Percentiles rank a stretch among this genome's conserved stretches.
phyloP scores from a whole-genome alignment of 2,329 filamentous ascomycete genomes.

The Geosmithia morbida region DNA sequence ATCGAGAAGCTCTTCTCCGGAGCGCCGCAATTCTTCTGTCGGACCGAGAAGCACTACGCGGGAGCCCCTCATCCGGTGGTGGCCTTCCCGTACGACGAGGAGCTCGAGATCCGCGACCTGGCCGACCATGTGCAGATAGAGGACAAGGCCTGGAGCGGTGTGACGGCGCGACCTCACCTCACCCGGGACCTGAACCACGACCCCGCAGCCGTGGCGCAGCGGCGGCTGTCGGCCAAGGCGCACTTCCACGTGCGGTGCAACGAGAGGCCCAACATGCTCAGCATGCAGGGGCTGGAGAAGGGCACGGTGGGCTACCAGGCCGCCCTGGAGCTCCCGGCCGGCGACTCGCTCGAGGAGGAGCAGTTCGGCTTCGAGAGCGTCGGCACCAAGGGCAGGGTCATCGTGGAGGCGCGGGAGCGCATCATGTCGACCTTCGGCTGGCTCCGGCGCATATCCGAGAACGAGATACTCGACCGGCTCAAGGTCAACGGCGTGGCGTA shows the following conservation, averaged over 20 bases:
- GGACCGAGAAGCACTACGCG: conserved; percentile 42
- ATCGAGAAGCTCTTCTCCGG: conserved; percentile 60
- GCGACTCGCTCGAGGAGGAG: conserved; percentile 49
- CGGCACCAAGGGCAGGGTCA: conserved; percentile 36
- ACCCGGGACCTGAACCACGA: conserved; percentile 34
- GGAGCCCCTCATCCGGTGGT: conserved; percentile 48
- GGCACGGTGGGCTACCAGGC: conserved; percentile 57
- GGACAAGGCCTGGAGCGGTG: conserved; percentile 46
- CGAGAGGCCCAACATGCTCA: conserved; percentile 57
- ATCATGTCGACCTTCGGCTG: conserved; percentile 38
- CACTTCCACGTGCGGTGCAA: conserved; percentile 45
- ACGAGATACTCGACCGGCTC: conserved; percentile 42
- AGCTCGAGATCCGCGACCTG: conserved; percentile 45
- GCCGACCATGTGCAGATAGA: conserved; percentile 51
- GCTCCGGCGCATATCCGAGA: conserved; percentile 41
- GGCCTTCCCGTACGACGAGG: conserved; percentile 53
- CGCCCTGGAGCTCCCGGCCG: conserved; percentile 49
- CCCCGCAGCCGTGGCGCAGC: conserved; percentile 24
- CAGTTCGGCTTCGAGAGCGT: conserved; percentile 44
- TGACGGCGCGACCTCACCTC: conserved; percentile 50
- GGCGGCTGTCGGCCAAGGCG: conserved; percentile 29
- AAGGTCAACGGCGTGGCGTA: conserved; percentile 41
- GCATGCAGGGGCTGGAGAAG: conserved; percentile 56
- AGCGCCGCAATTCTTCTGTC: conserved; percentile 58
- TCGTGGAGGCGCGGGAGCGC: conserved; percentile 42